phyloP scores from a whole-genome alignment of 2,329 filamentous ascomycete species.

The Paraphaeosphaeria minitans region DNA sequence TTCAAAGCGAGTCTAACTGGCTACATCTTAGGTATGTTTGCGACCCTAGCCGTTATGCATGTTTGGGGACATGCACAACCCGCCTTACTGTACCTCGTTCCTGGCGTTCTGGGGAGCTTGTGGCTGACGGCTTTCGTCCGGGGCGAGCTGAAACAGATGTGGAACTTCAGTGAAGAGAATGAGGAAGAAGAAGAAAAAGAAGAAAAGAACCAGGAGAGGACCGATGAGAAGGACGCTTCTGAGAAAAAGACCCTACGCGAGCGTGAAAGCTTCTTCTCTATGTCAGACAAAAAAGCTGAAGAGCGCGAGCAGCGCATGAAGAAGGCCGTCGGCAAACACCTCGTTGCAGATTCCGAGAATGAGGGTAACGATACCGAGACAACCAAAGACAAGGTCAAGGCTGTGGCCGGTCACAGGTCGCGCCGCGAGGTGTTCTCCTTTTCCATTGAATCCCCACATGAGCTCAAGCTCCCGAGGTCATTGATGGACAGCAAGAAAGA shows the following conservation, averaged over 20 bases:
- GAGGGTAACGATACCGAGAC: constrained; percentile 9
- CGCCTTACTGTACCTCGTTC: constrained; percentile 89
- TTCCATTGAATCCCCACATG: constrained; percentile 42
- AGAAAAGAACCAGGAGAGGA: constrained; percentile 15
- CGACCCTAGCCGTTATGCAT: constrained; percentile 77
- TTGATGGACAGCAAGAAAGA: constrained; percentile 8
- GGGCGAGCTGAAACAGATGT: constrained; percentile 77
- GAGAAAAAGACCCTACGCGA: constrained; percentile 9
- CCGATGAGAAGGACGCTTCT: constrained; percentile 8
- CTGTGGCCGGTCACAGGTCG: constrained; percentile 20
- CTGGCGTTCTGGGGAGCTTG: constrained; percentile 74
- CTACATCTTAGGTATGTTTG: constrained; percentile 77
- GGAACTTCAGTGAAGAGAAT: constrained; percentile 75
- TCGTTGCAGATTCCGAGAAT: constrained; percentile 17
- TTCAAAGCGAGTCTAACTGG: constrained; percentile 78
- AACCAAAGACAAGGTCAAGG: constrained; percentile 19
- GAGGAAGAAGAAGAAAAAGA: constrained; percentile 42
- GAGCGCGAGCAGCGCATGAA: constrained; percentile 23
- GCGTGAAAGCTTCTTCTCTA: constrained; percentile 33
- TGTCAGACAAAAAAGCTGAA: constrained; percentile 29
- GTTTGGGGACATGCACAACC: constrained; percentile 83
- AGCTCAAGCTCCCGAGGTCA: constrained; percentile 26
- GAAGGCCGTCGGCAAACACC: constrained; percentile 21
- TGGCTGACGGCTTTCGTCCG: constrained; percentile 74
- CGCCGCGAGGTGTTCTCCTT: constrained; percentile 43